A percentile compares a stretch with the other conserved stretches of the same genome.
These are phyloP conservation scores for Lasiodiplodia sp. DNA, from an alignment of 2,329 filamentous ascomycete species.

Conservation along the genomic window DNA sequence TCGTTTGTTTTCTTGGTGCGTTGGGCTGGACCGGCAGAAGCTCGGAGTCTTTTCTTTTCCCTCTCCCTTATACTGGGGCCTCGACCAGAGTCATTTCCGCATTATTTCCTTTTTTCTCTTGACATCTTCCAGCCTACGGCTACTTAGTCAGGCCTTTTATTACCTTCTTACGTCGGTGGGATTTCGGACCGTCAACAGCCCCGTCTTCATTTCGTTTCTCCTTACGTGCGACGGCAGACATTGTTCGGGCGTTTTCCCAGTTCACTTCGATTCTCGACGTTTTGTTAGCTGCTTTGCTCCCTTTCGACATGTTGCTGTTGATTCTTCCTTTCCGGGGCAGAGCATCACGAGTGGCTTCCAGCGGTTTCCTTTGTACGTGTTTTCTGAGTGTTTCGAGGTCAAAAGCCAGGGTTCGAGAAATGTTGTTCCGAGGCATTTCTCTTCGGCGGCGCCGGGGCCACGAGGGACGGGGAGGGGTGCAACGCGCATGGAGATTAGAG, in stretches of 20 bases:
- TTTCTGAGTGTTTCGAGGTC: neutral
- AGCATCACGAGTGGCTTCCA: conserved; percentile 25
- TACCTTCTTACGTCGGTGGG: conserved; percentile 15
- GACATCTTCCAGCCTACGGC: neutral
- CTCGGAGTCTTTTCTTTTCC: conserved; percentile 8
- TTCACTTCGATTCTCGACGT: conserved; percentile 11
- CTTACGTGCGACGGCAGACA: conserved; percentile 26
- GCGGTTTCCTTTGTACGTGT: conserved; percentile 19
- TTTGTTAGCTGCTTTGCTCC: conserved; percentile 21
- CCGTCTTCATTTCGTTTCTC: conserved; percentile 28
- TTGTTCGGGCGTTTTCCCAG: conserved; percentile 21
- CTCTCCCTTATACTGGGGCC: conserved; percentile 14
- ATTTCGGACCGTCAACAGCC: neutral
- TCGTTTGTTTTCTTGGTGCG: conserved; percentile 8
- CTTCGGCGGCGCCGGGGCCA: neutral
- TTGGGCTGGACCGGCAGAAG: conserved; percentile 5
- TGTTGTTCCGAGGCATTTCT: neutral
- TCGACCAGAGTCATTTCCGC: conserved; percentile 24
- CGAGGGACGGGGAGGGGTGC: neutral
- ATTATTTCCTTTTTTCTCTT: conserved; percentile 18
- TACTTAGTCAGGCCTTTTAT: conserved; percentile 23
- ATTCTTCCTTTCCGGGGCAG: conserved; percentile 1
- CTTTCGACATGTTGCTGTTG: conserved; percentile 3
- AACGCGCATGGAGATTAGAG: conserved; percentile 5
- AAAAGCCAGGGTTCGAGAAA: neutral